A percentile compares a stretch with the other conserved stretches of the same genome.
Evolutionary conservation across 2,329 filamentous ascomycete species (phyloP).

Genomic region (Penicillium thymicola): DNA sequence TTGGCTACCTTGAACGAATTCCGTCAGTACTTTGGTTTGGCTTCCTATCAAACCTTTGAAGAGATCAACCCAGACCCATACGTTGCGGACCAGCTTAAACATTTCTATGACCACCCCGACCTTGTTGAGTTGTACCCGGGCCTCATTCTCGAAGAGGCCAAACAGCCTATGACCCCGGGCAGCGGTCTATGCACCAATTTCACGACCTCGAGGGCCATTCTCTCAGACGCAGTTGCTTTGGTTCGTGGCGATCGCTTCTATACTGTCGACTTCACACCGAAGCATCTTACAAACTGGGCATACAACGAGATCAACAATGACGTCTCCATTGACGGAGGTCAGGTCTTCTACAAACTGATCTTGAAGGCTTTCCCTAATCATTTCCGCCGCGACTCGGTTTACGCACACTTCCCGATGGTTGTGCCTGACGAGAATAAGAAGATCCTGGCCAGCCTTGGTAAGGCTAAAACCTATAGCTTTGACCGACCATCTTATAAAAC

Average conservation of each 20-base stretch:
- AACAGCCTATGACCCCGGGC: conserved; percentile 49
- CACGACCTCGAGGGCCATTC: conserved; percentile 43
- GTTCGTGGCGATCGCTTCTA: conserved; percentile 49
- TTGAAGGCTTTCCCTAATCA: conserved; percentile 50
- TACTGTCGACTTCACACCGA: conserved; percentile 45
- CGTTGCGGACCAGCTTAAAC: conserved; percentile 44
- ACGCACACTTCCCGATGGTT: conserved; percentile 50
- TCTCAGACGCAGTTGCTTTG: conserved; percentile 48
- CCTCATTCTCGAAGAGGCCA: conserved; percentile 55
- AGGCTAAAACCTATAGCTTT: conserved; percentile 44
- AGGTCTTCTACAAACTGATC: conserved; percentile 53
- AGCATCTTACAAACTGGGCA: conserved; percentile 47
- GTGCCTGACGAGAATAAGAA: conserved; percentile 47
- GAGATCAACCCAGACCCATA: conserved; percentile 52
- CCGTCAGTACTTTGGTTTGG: conserved; percentile 52
- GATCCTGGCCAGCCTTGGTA: conserved; percentile 41
- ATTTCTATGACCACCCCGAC: conserved; percentile 52
- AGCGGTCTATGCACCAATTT: conserved; percentile 51
- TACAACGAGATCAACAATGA: conserved; percentile 45
- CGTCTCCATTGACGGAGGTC: conserved; percentile 46
- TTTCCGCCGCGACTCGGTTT: conserved; percentile 48
- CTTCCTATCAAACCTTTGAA: conserved; percentile 49
- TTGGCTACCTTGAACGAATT: conserved; percentile 59
- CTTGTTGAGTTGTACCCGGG: conserved; percentile 58
- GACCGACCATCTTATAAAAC: conserved; percentile 29